phyloP scores from a whole-genome alignment of 2,329 filamentous ascomycete species.

The Hypoxylon sp. region DNA sequence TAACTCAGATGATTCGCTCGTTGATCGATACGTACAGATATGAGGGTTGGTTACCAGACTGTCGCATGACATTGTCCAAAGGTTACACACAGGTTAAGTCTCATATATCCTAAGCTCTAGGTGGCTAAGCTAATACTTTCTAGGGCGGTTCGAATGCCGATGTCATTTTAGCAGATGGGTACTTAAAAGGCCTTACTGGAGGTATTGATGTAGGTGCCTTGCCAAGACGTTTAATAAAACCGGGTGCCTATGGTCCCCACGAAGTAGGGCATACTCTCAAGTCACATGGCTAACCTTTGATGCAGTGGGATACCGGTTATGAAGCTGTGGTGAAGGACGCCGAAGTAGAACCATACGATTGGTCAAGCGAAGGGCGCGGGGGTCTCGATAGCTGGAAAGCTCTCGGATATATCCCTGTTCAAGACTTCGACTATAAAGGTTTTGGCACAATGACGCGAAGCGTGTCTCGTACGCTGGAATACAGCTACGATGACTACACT shows the following conservation, averaged over 20 bases:
- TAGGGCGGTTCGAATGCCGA: conserved; percentile 79
- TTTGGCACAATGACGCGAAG: conserved; percentile 75
- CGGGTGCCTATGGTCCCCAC: no score
- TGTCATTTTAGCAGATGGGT: conserved; percentile 72
- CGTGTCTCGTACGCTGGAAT: conserved; percentile 78
- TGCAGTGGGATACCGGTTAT: conserved; percentile 72
- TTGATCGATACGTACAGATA: conserved; percentile 76
- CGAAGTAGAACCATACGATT: conserved; percentile 74
- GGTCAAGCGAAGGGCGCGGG: conserved; percentile 75
- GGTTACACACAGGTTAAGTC: conserved; percentile 68
- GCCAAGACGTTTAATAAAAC: not conserved
- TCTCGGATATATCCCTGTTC: conserved; percentile 74
- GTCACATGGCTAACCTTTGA: conserved; percentile 29
- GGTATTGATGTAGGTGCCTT: conserved; percentile 61
- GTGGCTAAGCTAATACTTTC: conserved; percentile 39
- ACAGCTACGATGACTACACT: conserved; percentile 79
- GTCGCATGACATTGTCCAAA: conserved; percentile 78
- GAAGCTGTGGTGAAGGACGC: conserved; percentile 77
- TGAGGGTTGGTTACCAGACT: conserved; percentile 77
- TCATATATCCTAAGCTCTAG: not conserved
- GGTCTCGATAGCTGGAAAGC: conserved; percentile 76
- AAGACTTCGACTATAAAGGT: conserved; percentile 72
- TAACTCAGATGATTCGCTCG: conserved; percentile 73
- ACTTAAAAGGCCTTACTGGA: conserved; percentile 68
- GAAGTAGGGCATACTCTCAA: no score